phyloP scores from a whole-genome alignment of 2,329 filamentous ascomycete species.

The Hyphodiscus sp. region DNA sequence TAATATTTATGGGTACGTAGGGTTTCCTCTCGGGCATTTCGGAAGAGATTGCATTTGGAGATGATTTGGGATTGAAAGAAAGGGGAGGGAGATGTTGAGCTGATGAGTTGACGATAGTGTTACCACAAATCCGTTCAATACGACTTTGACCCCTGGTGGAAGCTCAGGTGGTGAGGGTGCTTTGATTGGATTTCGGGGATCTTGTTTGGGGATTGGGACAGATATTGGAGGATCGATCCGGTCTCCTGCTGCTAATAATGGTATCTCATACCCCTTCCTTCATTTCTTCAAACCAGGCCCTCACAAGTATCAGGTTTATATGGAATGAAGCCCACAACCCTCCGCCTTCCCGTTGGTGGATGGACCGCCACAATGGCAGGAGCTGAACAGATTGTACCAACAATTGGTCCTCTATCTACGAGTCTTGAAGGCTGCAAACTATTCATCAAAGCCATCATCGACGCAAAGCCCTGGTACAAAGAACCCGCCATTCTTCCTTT shows the following conservation, averaged over 20 bases:
- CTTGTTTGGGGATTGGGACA: constrained; percentile 46
- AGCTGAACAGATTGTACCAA: constrained; percentile 35
- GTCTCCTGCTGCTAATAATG: constrained; percentile 41
- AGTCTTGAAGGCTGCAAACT: constrained; percentile 41
- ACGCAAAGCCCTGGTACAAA: constrained; percentile 41
- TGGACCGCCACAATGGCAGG: constrained; percentile 19
- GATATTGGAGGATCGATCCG: constrained; percentile 47
- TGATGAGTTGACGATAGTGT: constrained; percentile 28
- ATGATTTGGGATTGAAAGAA: too few relatives aligned
- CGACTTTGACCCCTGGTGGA: constrained; percentile 43
- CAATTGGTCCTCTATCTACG: constrained; percentile 49
- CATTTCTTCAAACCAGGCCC: neutral
- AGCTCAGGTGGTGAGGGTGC: constrained; percentile 52
- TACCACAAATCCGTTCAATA: constrained; percentile 49
- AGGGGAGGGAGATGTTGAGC: neutral
- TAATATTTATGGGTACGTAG: constrained; percentile 39
- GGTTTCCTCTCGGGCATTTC: too few relatives aligned
- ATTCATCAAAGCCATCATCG: constrained; percentile 36
- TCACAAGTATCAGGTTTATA: constrained; percentile 24
- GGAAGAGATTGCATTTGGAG: neutral
- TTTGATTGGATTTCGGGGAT: constrained; percentile 44
- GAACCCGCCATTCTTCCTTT: constrained; percentile 48
- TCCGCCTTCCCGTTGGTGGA: constrained; percentile 22
- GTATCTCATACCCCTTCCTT: constrained; percentile 13
- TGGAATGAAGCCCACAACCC: constrained; percentile 27